Base-by-base conservation (phyloP, 1,284 basidiomycete genomes). In the Boletus semigastroideus region DNA sequence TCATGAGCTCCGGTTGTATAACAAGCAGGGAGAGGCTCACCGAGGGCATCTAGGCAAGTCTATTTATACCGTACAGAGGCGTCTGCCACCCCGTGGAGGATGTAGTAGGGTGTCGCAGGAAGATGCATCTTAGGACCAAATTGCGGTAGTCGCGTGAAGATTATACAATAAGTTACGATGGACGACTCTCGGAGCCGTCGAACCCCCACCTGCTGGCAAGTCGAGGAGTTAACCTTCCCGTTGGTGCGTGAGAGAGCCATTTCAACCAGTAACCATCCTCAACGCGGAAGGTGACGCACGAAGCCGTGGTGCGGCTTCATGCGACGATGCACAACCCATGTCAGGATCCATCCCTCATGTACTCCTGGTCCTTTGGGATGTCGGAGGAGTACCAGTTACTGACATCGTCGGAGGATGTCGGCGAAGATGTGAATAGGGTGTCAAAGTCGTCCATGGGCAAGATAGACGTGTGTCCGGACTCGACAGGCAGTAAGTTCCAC, bases 1-100 rank as follows among this genome's bases (percentile, higher is more conserved):
- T 92, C 86, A 63, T 95, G n/a, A 51, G 42, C 17, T 30, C 3
- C 2, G 12, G 43, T 22, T 36, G 5, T 46, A 33, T 16, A 33
- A 20, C 4, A n/a, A 16, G 38, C 10, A 16, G 20, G 19, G 16
- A 20, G 28, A 47, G 13, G 30, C 69, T 42, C 46, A 77, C 75
- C 73, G 31, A 66, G 66, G 43, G 70, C 72, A 27, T 71, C 70
- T 70, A 72, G 72, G 28, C 65, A 51, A 5, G 63, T 53, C 16
- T 57, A 12, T 54, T 14, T 57, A 12, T 54, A 50, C 4, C 13
- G 62, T 5, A 61, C 34, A 39, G 45, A 22, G 11, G 47, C 40
- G 4, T 30, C 22, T 28, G 48, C 37, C 27, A 30, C 17, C 37
- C 42, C 52, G 47, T 39, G 7, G n/a, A 46, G 38, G 56, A 45